Base-by-base conservation (phyloP, 352 stramenopile species). In the Globisporangium sylvaticum region DNA sequence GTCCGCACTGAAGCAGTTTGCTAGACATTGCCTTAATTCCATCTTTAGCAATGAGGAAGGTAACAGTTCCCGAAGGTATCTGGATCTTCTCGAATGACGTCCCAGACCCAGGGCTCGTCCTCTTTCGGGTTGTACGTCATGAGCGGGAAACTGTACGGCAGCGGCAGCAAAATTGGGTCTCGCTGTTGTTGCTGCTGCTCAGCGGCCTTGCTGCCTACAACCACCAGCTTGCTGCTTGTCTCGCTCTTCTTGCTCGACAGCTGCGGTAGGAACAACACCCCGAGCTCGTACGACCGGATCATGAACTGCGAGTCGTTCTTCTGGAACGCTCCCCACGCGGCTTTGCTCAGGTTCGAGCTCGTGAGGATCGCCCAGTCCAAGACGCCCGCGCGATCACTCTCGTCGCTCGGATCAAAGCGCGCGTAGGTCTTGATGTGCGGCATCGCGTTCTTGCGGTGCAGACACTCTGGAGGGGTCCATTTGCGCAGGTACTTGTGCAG, bases 391-490 rank as follows among this genome's bases (percentile, higher is more conserved):
- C 55, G 62, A 54, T 61, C 56, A 1, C n/a, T 46, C 1, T 46
- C 20, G 10, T 46, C 9, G 4, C 63, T 68, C 9, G 77, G 66
- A 46, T 88, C 63, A 44, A 89, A 89, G 3, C 83, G 82, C 29
- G 83, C 82, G 55, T 91, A 92, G 34, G 80, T 82, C 68, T 95
- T 95, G 69, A 93, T 92, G 64, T 95, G 87, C 12, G 87, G 87
- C 85, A 95, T 93, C 5, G 81, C 87, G 32, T 88, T 89, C 67
- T 91, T 75, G 3, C 87, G 87, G 42, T 91, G 75, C 29, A 95
- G 64, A 29, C 42, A 48, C 1, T 58, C 12, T 0, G 83, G 82
- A 20, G 87, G 87, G 20, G 76, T 81, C 87, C 87, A 95, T 56
- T 88, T 90, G 55, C 87, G 75, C 20, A 95, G 68, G 64, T 91